Conservation (phyloP, 1,284 basidiomycete species). For the Cryptococcus jaspeensis region DNA sequence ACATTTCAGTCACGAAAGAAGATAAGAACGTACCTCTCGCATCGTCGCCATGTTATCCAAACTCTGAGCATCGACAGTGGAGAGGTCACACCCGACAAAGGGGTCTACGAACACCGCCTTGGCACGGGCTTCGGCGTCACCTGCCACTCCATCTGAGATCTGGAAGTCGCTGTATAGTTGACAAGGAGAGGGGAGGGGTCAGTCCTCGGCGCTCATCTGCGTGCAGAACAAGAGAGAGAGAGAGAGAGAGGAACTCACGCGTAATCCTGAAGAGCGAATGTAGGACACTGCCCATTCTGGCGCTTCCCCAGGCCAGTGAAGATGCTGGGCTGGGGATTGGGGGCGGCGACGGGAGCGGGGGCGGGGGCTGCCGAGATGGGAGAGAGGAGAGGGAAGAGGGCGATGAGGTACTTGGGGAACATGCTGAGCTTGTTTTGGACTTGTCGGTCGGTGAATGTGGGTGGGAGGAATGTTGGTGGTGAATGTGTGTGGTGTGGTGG, state of each 20-base stretch:
- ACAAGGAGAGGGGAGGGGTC: too few relatives aligned
- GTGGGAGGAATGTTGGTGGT: not conserved
- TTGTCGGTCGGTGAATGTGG: not conserved
- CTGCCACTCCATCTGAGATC: conserved; percentile 55
- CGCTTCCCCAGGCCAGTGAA: too few relatives aligned
- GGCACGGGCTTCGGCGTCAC: conserved; percentile 53
- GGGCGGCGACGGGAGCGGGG: too few relatives aligned
- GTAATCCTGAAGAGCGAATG: conserved; percentile 15
- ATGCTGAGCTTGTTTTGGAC: not conserved
- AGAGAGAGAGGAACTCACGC: conserved; percentile 2
- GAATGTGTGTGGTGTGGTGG: too few relatives aligned
- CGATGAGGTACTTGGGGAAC: not conserved
- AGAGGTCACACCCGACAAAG: conserved; percentile 50
- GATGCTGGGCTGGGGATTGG: too few relatives aligned
- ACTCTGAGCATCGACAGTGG: conserved; percentile 37
- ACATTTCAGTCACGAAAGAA: too few relatives aligned
- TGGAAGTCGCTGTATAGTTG: conserved; percentile 50
- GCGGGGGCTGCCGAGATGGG: conserved; percentile 3
- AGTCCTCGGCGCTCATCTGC: too few relatives aligned
- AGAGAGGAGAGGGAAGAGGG: conserved; percentile 3
- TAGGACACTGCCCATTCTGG: too few relatives aligned
- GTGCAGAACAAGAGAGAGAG: too few relatives aligned
- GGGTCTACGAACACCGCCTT: conserved; percentile 51
- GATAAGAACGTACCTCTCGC: conserved; percentile 49
- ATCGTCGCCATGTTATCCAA: conserved; percentile 53